Conservation (phyloP, 2,329 filamentous ascomycete species). For the Davidsoniella australis region DNA sequence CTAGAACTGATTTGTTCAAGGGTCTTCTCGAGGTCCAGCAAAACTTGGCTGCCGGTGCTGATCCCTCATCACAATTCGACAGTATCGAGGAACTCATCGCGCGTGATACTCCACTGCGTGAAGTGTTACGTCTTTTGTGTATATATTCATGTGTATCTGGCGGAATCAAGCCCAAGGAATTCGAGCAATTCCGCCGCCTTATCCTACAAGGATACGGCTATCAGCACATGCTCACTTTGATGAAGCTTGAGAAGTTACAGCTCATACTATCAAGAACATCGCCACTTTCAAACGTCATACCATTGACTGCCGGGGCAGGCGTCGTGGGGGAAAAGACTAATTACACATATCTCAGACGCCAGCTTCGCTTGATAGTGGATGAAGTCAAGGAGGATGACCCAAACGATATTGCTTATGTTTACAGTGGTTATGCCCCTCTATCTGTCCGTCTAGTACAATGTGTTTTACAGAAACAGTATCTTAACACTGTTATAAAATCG, state of each 20-base stretch:
- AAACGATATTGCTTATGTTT: constrained; percentile 92
- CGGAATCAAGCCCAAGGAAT: constrained; percentile 73
- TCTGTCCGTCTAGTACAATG: constrained; percentile 85
- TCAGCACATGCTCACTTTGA: constrained; percentile 80
- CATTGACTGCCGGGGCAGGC: constrained; percentile 43
- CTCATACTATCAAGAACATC: constrained; percentile 65
- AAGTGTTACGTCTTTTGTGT: constrained; percentile 70
- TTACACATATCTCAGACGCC: constrained; percentile 74
- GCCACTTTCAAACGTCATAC: constrained; percentile 64
- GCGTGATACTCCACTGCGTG: constrained; percentile 62
- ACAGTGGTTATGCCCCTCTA: constrained; percentile 88
- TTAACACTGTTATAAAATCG: constrained; percentile 54
- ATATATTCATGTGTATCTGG: constrained; percentile 82
- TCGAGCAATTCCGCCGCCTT: constrained; percentile 75
- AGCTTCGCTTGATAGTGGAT: constrained; percentile 77
- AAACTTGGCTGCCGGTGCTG: constrained; percentile 77
- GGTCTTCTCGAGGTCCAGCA: constrained; percentile 86
- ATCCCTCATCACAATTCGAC: constrained; percentile 77
- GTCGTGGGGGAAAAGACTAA: constrained; percentile 61
- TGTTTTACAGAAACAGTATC: constrained; percentile 75
- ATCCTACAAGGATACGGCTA: constrained; percentile 88
- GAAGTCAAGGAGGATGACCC: constrained; percentile 92
- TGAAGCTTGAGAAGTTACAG: constrained; percentile 75
- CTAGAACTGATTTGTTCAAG: constrained; percentile 74
- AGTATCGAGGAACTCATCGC: constrained; percentile 89